phyloP scores from a whole-genome alignment of 208 protist species.

The Angomonas desouzai region DNA sequence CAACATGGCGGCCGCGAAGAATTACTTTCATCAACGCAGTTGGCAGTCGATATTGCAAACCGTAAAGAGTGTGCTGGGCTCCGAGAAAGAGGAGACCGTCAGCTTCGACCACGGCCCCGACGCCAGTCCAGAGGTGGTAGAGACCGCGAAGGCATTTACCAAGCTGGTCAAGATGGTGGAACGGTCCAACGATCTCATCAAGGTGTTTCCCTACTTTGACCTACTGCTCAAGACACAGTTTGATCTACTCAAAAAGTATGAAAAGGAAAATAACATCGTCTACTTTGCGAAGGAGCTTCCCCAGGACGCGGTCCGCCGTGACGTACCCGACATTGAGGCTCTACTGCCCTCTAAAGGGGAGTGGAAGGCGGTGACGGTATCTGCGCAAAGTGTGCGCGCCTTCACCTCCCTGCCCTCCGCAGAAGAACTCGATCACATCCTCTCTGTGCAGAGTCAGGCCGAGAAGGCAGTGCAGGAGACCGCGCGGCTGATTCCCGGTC shows the following conservation, averaged over 20 bases:
- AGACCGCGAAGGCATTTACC: conserved; percentile 2
- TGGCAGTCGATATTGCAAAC: not conserved
- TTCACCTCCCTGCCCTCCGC: conserved; percentile 16
- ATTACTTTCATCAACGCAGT: conserved; percentile 17
- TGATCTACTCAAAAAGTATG: conserved; percentile 31
- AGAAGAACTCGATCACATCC: conserved; percentile 8
- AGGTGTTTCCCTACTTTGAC: conserved; percentile 42
- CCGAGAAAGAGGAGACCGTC: not conserved
- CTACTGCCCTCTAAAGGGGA: not conserved
- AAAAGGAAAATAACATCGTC: conserved; percentile 57
- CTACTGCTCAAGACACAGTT: conserved; percentile 32
- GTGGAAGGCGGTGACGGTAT: not conserved
- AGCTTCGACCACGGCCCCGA: conserved; percentile 4
- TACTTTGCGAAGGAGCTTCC: conserved; percentile 37
- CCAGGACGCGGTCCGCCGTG: conserved; percentile 32
- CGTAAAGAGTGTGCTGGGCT: conserved; percentile 16
- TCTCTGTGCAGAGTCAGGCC: conserved; percentile 4
- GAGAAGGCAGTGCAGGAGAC: conserved; percentile 12
- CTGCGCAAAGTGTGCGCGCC: not conserved
- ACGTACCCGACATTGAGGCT: conserved; percentile 37
- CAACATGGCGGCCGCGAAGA: conserved; percentile 10
- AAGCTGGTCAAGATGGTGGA: conserved; percentile 17
- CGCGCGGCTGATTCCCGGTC: conserved; percentile 5
- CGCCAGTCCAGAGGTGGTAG: conserved; percentile 2
- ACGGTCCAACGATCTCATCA: conserved; percentile 35